Conservation (phyloP, 495 filamentous ascomycete species). For the Neurospora discreta region DNA sequence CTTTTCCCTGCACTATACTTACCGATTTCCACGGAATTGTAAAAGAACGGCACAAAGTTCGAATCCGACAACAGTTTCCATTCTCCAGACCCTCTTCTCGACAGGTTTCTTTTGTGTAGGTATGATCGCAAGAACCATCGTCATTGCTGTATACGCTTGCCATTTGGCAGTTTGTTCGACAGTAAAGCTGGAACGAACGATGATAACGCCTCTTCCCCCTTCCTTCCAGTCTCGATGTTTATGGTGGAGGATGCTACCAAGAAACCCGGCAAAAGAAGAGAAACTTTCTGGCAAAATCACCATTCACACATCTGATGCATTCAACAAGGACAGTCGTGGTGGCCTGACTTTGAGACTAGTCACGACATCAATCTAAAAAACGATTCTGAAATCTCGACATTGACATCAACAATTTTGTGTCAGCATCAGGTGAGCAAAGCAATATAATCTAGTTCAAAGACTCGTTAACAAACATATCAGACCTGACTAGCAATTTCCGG, state of each 20-base stretch:
- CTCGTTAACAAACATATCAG: not conserved
- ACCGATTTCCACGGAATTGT: not conserved
- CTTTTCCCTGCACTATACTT: too few species aligned
- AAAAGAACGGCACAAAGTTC: not conserved
- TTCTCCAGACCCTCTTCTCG: not conserved
- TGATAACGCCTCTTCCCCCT: not conserved
- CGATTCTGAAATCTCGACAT: not conserved
- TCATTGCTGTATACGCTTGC: not conserved
- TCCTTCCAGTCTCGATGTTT: not conserved
- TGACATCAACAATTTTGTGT: not conserved
- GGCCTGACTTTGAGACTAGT: not conserved
- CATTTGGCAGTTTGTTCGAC: not conserved
- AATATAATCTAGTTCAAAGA: not conserved
- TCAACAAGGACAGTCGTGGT: not conserved
- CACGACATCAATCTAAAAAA: not conserved
- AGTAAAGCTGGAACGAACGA: not conserved
- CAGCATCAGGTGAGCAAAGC: not conserved
- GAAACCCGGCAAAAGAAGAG: not conserved
- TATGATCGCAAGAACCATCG: not conserved
- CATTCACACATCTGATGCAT: not conserved
- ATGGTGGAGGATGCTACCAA: not conserved
- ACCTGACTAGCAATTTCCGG: not conserved
- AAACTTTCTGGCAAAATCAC: not conserved
- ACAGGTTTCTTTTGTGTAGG: not conserved
- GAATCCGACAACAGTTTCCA: not conserved